Evolutionary conservation across 2,329 filamentous ascomycete genomes (phyloP).

Genomic region (Ophiostoma australiae): DNA sequence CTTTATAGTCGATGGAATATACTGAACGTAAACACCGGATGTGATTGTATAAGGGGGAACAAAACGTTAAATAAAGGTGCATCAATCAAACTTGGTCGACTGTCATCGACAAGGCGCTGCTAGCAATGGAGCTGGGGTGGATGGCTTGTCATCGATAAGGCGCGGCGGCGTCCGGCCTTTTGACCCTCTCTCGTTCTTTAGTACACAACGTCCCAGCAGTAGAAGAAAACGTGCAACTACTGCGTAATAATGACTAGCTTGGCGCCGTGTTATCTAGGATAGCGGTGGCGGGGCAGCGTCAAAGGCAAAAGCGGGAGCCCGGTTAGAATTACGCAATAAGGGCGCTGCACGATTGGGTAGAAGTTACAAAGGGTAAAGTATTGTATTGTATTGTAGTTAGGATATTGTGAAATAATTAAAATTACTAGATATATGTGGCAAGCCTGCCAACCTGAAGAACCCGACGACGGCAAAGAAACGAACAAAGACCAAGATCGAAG

Average conservation of each 20-base stretch:
- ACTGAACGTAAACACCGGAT: not conserved
- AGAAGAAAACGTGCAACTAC: not conserved
- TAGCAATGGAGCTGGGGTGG: not conserved
- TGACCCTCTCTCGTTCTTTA: not conserved
- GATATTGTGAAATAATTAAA: not conserved
- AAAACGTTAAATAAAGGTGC: not conserved
- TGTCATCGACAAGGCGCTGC: not conserved
- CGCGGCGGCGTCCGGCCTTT: not conserved
- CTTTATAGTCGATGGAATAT: not conserved
- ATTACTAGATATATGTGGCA: not conserved
- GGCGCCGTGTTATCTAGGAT: not conserved
- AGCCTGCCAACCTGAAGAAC: not conserved
- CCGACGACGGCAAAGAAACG: not conserved
- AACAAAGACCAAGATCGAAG: not conserved
- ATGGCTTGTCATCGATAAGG: not conserved
- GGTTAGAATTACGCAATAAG: not conserved
- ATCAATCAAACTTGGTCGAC: not conserved
- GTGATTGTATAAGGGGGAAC: not conserved
- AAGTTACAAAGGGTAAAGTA: too few relatives aligned
- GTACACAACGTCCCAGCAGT: too few relatives aligned
- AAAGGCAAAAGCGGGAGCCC: not conserved
- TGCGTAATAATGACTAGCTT: not conserved
- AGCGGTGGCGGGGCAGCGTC: slow-evolving; percentile 3
- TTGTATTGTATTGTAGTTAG: too few relatives aligned
- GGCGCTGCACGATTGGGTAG: not conserved